phyloP scores from a whole-genome alignment of 1,284 basidiomycete genomes.

The Gomphus sp. region DNA sequence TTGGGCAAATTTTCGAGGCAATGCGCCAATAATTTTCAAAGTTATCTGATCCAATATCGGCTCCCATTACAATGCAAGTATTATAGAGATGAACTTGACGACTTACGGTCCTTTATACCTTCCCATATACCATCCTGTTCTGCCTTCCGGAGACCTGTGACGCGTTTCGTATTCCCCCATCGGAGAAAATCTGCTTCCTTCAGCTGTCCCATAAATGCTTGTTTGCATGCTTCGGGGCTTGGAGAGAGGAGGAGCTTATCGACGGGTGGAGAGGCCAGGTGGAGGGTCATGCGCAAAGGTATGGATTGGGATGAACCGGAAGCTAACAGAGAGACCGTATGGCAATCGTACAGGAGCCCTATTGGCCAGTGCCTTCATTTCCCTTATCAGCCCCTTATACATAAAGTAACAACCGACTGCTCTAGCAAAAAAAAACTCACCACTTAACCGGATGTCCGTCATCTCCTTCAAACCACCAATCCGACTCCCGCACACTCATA shows the following conservation, averaged over 20 bases:
- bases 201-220: constrained; percentile 86
- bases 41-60: constrained; percentile 51
- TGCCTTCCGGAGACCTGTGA: constrained; percentile 78
- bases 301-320: constrained; percentile 38
- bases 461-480: constrained; percentile 92
- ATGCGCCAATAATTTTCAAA: constrained; percentile 93
- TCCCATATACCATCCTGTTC: constrained; percentile 96
- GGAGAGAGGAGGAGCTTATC: constrained; percentile 79
- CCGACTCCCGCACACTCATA: constrained; percentile 66
- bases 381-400: background rate
- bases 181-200: constrained; percentile 94
- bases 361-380: constrained; percentile 89
- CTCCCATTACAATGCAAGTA: constrained; percentile 5
- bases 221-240: constrained; percentile 75
- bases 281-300: constrained; percentile 73
- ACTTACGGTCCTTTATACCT: constrained; percentile 81
- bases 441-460: constrained; percentile 71
- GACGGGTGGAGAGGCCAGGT: constrained; percentile 76
- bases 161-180: constrained; percentile 89
- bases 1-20: constrained; percentile 75
- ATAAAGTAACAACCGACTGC: background rate
- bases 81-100: background rate
- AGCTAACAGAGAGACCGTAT: constrained; percentile 39
- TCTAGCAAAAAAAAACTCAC: constrained; percentile 33
- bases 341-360: constrained; percentile 83